Conservation (phyloP, 1,284 basidiomycete species). For the Stereum hirsutum region DNA sequence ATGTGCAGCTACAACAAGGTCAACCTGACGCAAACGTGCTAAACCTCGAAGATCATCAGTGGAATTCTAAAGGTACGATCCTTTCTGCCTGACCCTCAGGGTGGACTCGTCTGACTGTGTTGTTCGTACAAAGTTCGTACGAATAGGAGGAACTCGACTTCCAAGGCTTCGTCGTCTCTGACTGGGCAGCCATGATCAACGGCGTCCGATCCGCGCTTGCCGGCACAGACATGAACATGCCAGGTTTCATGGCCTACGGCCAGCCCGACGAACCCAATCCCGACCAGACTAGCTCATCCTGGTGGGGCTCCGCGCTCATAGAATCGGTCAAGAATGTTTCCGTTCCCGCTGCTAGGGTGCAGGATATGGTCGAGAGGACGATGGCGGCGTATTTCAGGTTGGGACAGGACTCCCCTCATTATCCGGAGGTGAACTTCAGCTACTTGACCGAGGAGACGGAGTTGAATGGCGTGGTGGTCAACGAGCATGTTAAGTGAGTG, state of each 20-base stretch:
- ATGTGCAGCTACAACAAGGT: conserved; percentile 41
- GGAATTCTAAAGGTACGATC: conserved; percentile 30
- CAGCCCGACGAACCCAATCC: conserved; percentile 5
- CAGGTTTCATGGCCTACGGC: conserved; percentile 13
- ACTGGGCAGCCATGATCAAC: conserved; percentile 17
- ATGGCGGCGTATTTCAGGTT: conserved; percentile 45
- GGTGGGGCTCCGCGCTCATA: conserved; percentile 22
- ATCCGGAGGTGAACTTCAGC: conserved; percentile 31
- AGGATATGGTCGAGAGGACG: conserved; percentile 31
- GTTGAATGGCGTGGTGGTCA: conserved; percentile 13
- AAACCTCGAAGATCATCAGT: conserved; percentile 38
- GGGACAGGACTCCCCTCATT: conserved; percentile 46
- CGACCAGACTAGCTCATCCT: conserved; percentile 7
- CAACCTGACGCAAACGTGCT: conserved; percentile 41
- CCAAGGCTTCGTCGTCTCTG: conserved; percentile 18
- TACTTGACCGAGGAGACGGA: conserved; percentile 1
- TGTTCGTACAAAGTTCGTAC: too few species aligned
- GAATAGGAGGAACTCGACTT: conserved; percentile 26
- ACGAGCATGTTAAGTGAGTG: conserved; percentile 30
- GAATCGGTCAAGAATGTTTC: conserved; percentile 32
- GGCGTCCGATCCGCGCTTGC: conserved; percentile 11
- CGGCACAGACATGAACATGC: conserved; percentile 19
- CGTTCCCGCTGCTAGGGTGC: conserved; percentile 26
- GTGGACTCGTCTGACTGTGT: too few species aligned
- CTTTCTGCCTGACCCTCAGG: too few species aligned